Base-by-base conservation (phyloP, 1,284 basidiomycete genomes). In the Albatrellus sp. region DNA sequence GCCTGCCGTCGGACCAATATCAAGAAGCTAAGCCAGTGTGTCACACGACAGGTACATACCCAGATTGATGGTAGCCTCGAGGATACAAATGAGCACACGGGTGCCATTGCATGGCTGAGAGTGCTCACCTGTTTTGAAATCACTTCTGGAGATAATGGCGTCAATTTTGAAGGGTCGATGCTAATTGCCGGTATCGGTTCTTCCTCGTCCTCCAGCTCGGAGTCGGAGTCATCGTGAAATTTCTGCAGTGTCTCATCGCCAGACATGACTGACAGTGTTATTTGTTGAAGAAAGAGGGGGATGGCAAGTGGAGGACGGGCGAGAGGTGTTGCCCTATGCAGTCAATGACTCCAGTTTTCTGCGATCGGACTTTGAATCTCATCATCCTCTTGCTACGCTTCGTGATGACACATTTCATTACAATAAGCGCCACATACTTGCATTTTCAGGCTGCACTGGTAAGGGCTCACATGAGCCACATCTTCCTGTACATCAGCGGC, bases 81-180 rank as follows among this genome's bases (percentile, higher is more conserved):
- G 29, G 20, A 16, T 8, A 33, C 11, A 11, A 5, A 20, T 52
- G 13, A 57, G 5, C 11, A 40, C 13, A 7, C 46, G 24, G 17
- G 14, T 16, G 34, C 19, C 38, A 37, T 11, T 16, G 28, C 29
- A 48, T 7, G 57, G 57, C 51, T 46, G 62, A 57, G 7, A 31
- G 13, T 29, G 51, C 83, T 63, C 49, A 93, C 94, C 73, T 98
- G 94, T 73, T 94, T 96, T 55, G 86, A 85, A 61, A 98, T 98
- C 57, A 98, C 94, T 64, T 97, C 90, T 16, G 91, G 94, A 40
- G 86, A 90, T 46, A 98, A 73, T 41, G 94, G 90, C 41, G 88
- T 89, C 54, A 98, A 74, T 61, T 78, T 87, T 46, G 84, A 72
- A 9, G 74, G 66, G 68, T 92, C 90, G 56, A 92, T 64, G 19